These are phyloP conservation scores for Kentomonas sorsogonicus DNA, from an alignment of 208 protist species.

Conservation along the genomic window DNA sequence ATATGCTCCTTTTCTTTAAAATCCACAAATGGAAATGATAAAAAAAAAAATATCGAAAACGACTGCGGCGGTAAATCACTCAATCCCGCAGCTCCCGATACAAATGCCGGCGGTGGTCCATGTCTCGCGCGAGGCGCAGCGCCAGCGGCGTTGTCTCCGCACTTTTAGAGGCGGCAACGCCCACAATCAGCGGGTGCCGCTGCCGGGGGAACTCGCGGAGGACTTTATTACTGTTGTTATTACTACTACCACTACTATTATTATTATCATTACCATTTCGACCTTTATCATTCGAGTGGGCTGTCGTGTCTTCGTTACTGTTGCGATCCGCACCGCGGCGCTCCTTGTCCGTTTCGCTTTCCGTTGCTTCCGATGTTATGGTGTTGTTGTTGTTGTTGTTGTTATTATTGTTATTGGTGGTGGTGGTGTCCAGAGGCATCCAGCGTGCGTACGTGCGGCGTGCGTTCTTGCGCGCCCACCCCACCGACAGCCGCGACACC, in stretches of 20 bases:
- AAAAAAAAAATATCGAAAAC: too few relatives aligned
- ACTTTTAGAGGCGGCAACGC: conserved; percentile 48
- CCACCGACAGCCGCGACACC: conserved; percentile 68
- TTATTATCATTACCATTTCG: too few relatives aligned
- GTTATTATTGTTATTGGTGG: neutral
- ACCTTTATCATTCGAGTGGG: too few relatives aligned
- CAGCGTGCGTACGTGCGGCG: conserved; percentile 26
- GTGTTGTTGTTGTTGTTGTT: too few relatives aligned
- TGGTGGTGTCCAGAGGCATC: conserved; percentile 19
- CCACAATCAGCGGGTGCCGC: conserved; percentile 24
- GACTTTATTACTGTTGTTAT: conserved; percentile 1
- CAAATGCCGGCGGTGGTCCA: conserved; percentile 40
- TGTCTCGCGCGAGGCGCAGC: conserved; percentile 15
- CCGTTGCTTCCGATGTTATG: too few relatives aligned
- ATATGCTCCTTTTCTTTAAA: too few relatives aligned
- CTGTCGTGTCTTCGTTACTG: too few relatives aligned
- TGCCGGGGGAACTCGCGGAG: conserved; percentile 40
- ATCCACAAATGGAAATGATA: too few relatives aligned
- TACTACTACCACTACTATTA: neutral
- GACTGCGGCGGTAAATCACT: neutral
- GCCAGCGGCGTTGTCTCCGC: conserved; percentile 35
- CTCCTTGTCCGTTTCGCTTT: neutral
- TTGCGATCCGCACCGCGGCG: too few relatives aligned
- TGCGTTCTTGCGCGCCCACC: conserved; percentile 76
- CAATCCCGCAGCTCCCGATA: conserved; percentile 18